phyloP scores from a whole-genome alignment of 2,329 filamentous ascomycete genomes.

The Fusarium siculi region DNA sequence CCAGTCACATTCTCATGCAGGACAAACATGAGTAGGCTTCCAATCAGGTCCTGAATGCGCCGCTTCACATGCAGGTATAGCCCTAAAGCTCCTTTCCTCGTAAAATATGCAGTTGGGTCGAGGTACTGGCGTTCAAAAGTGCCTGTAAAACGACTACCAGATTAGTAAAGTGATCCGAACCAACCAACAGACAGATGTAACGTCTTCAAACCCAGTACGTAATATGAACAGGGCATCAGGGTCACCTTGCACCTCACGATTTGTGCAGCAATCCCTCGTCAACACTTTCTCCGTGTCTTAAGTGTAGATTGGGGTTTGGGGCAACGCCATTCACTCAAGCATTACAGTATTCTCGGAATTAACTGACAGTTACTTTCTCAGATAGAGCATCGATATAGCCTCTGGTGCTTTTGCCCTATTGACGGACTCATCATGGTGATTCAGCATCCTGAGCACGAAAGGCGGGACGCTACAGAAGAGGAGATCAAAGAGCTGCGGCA shows the following conservation, averaged over 20 bases:
- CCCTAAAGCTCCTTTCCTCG: not conserved
- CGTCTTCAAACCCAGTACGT: not conserved
- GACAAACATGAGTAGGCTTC: not conserved
- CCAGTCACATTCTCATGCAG: not conserved
- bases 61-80: not conserved
- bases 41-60: not conserved
- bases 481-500: not conserved
- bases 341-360: not conserved
- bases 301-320: not conserved
- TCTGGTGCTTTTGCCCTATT: not conserved
- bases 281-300: not conserved
- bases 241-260: not conserved
- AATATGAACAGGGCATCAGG: not conserved
- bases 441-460: not conserved
- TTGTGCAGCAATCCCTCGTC: not conserved
- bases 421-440: not conserved
- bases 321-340: not conserved
- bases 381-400: not conserved
- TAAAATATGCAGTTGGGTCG: not conserved
- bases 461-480: not conserved
- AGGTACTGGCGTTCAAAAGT: not conserved
- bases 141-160: not conserved
- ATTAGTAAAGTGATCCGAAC: not conserved
- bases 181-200: not conserved
- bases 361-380: too few species aligned